These are phyloP conservation scores for Galerina marginata DNA, from an alignment of 768 basidiomycete species.

Conservation along the genomic window DNA sequence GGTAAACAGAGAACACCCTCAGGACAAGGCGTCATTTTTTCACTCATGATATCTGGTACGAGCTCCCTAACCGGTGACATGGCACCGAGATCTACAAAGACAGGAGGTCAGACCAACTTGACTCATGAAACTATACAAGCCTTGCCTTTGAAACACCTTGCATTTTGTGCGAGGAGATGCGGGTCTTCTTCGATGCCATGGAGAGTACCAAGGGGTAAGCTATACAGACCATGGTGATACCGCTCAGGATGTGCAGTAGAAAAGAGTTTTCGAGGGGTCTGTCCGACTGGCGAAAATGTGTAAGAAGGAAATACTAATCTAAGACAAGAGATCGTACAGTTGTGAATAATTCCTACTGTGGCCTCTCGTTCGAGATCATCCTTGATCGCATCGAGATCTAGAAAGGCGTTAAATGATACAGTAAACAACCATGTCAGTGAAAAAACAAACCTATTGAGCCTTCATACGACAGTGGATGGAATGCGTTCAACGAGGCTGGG, in stretches of 20 bases:
- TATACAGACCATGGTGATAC: conserved; percentile 71
- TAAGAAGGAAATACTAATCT: not conserved
- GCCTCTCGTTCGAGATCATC: conserved; percentile 91
- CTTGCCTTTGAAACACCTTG: conserved; percentile 62
- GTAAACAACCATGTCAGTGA: not conserved
- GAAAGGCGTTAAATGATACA: not conserved
- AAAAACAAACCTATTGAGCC: conserved; percentile 72
- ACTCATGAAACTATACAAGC: not conserved
- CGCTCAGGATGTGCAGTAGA: conserved; percentile 74
- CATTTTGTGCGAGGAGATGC: conserved; percentile 64
- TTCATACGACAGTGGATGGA: conserved; percentile 93
- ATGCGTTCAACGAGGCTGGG: conserved; percentile 76
- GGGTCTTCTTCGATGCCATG: conserved; percentile 89
- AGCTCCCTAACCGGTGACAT: conserved; percentile 54
- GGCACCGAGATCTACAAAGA: conserved; percentile 51
- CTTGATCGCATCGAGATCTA: conserved; percentile 85
- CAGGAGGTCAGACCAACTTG: not conserved
- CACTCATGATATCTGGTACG: conserved; percentile 59
- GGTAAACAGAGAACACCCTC: conserved; percentile 64
- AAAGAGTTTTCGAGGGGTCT: conserved; percentile 91
- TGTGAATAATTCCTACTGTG: conserved; percentile 94
- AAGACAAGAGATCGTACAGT: conserved; percentile 57
- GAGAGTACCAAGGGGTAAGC: conserved; percentile 70
- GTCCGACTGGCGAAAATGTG: conserved; percentile 65
- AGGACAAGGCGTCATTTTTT: conserved; percentile 63